Conservation (phyloP, 345 rosid species). For the Salix udensis region DNA sequence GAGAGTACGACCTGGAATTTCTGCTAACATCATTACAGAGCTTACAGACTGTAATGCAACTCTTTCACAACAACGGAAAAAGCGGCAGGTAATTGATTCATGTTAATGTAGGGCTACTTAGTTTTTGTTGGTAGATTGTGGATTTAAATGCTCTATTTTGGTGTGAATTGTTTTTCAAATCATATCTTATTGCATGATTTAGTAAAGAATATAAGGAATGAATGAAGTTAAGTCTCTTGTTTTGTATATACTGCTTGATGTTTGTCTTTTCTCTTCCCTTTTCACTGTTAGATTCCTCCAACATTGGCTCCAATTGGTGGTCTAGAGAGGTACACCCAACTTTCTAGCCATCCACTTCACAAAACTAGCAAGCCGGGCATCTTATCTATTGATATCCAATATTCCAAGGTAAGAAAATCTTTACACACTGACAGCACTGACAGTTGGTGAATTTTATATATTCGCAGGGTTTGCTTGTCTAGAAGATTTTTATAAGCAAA, state of each 20-base stretch:
- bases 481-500: not conserved
- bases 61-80: constrained; percentile 89
- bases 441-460: not conserved
- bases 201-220: not conserved
- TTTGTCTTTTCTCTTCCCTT: not conserved
- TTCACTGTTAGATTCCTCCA: constrained; percentile 51
- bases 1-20: constrained; percentile 63
- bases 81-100: constrained; percentile 31
- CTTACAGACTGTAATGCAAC: constrained; percentile 81
- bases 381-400: constrained; percentile 60
- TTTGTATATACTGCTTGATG: not conserved
- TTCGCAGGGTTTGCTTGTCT: not conserved
- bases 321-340: constrained; percentile 83
- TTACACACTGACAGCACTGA: not conserved
- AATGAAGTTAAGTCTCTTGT: not conserved
- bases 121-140: not conserved
- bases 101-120: not conserved
- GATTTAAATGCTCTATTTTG: not conserved
- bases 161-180: not conserved
- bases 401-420: constrained; percentile 56
- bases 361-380: constrained; percentile 83
- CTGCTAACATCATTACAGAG: constrained; percentile 57
- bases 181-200: not conserved
- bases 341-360: constrained; percentile 94
- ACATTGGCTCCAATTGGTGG: constrained; percentile 62